A percentile compares a stretch with the other conserved stretches of the same genome.
Conservation (phyloP, 2,329 filamentous ascomycete genomes). For the Pestalotiopsis sp. region DNA sequence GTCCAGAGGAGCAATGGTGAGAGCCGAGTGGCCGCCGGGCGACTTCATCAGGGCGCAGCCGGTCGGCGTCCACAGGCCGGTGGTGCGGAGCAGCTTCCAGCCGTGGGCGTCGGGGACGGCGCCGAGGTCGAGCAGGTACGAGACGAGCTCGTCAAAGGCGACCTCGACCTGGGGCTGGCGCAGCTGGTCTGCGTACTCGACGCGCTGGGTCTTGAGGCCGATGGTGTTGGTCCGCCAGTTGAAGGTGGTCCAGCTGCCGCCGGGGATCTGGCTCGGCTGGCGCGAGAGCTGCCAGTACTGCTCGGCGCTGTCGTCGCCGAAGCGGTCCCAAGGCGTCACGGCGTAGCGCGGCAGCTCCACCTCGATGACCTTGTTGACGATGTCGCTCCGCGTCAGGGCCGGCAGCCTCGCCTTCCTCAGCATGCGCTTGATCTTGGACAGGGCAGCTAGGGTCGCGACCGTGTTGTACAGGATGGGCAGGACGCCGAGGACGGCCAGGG, state of each 20-base stretch:
- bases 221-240: constrained; percentile 67
- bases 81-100: constrained; percentile 57
- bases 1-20: constrained; percentile 56
- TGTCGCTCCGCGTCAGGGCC: constrained; percentile 62
- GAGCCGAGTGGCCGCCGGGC: constrained; percentile 50
- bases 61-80: constrained; percentile 62
- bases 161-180: constrained; percentile 55
- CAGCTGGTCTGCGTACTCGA: constrained; percentile 62
- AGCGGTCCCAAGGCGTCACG: constrained; percentile 61
- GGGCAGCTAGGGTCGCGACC: constrained; percentile 57
- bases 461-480: constrained; percentile 70
- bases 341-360: constrained; percentile 67
- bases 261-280: constrained; percentile 55
- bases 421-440: constrained; percentile 61
- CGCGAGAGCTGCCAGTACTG: constrained; percentile 58
- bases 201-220: constrained; percentile 61
- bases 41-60: constrained; percentile 59
- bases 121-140: constrained; percentile 64
- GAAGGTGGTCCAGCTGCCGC: constrained; percentile 66
- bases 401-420: constrained; percentile 58
- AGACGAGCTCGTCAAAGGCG: constrained; percentile 60
- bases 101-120: constrained; percentile 61
- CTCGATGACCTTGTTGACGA: constrained; percentile 68
- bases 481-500: constrained; percentile 60
- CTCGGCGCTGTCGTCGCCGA: constrained; percentile 45